phyloP scores from a whole-genome alignment of 148 eudicot species.

The Drosera capensis region DNA sequence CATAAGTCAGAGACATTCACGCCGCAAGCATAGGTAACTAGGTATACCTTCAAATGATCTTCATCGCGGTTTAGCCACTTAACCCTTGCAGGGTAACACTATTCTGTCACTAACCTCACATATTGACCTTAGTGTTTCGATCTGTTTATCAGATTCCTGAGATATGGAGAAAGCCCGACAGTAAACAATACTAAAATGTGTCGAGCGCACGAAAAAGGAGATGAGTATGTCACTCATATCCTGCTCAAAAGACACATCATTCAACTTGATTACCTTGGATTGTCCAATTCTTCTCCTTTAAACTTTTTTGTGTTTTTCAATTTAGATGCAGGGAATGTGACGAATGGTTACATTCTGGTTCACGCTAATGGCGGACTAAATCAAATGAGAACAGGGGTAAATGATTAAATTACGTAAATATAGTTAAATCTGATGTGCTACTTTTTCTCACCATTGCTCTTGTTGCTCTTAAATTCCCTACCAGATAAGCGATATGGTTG shows the following conservation, averaged over 20 bases:
- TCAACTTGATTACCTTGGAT: too few relatives aligned
- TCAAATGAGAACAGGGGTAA: conserved; percentile 51
- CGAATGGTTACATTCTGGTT: conserved; percentile 37
- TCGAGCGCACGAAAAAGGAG: conserved; percentile 5
- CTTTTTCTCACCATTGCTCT: not conserved
- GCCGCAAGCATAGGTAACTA: too few relatives aligned
- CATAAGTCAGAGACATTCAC: too few relatives aligned
- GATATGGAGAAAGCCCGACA: conserved; percentile 35
- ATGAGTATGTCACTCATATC: conserved; percentile 11
- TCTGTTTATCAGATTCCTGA: conserved; percentile 13
- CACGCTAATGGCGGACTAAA: conserved; percentile 58
- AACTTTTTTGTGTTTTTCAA: not conserved
- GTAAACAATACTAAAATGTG: conserved; percentile 26
- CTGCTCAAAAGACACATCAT: not conserved
- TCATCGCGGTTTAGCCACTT: too few relatives aligned
- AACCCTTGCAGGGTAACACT: not conserved
- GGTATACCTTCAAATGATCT: too few relatives aligned
- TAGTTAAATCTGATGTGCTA: too few relatives aligned
- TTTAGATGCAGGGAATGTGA: conserved; percentile 7
- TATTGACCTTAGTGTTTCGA: not conserved
- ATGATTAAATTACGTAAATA: too few relatives aligned
- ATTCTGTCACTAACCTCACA: not conserved
- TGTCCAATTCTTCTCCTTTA: not conserved
- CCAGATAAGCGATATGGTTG: conserved; percentile 80
- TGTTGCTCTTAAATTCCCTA: not conserved